Evolutionary conservation across 441 rosid genomes (phyloP).

Genomic region (Erysimum pusillum): DNA sequence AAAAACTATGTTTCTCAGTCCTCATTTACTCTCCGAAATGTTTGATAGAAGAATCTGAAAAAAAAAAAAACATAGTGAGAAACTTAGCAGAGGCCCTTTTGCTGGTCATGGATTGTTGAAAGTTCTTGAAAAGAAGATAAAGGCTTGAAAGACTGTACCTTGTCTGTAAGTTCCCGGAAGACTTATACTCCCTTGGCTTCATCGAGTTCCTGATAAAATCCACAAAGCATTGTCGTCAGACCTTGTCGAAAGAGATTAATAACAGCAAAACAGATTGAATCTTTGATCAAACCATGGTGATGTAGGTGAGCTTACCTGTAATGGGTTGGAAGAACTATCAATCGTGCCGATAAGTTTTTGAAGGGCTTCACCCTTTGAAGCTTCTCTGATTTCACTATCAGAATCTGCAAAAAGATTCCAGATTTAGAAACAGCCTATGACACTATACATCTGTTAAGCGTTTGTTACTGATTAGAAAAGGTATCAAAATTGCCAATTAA

Average conservation of each 20-base stretch:
- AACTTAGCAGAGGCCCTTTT: conserved; percentile 32
- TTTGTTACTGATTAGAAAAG: background rate
- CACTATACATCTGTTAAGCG: background rate
- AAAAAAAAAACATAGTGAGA: conserved; percentile 19
- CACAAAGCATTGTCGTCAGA: conserved; percentile 20
- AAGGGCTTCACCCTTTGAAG: conserved; percentile 66
- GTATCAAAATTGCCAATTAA: background rate
- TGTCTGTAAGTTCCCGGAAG: conserved; percentile 68
- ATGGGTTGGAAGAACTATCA: conserved; percentile 66
- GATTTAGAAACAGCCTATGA: conserved; percentile 3
- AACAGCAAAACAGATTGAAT: conserved; percentile 10
- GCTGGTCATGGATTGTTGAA: conserved; percentile 12
- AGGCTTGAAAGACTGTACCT: conserved; percentile 52
- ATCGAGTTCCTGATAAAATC: conserved; percentile 64
- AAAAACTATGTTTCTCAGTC: too few species aligned
- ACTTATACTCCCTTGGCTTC: conserved; percentile 75
- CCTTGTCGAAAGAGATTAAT: background rate
- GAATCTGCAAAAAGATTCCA: conserved; percentile 59
- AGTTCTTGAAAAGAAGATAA: background rate
- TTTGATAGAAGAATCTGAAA: conserved; percentile 39
- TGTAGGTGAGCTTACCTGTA: conserved; percentile 53
- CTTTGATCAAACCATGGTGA: background rate
- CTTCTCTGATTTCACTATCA: conserved; percentile 67
- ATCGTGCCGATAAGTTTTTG: conserved; percentile 64
- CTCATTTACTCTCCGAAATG: too few species aligned